Percentiles rank a stretch among this genome's conserved stretches.
Conservation (phyloP, 2,329 filamentous ascomycete genomes). For the Pseudogymnoascus sp. region DNA sequence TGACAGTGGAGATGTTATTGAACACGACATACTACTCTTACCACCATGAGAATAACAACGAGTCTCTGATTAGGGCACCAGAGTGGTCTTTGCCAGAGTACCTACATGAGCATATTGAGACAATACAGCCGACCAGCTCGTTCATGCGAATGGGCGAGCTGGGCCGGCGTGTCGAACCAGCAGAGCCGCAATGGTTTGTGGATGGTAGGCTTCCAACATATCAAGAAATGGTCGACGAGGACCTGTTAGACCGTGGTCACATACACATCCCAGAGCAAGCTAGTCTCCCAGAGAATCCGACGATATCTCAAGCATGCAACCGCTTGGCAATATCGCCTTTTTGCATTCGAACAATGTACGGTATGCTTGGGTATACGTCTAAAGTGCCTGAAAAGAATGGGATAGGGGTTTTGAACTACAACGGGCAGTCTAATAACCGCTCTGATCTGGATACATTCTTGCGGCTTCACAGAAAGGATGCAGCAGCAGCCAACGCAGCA, state of each 20-base stretch:
- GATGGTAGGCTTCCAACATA: not conserved
- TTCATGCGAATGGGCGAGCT: slow-evolving; percentile 37
- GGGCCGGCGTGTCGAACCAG: not conserved
- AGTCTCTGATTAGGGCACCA: slow-evolving; percentile 41
- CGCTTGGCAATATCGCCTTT: not conserved
- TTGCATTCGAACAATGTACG: not conserved
- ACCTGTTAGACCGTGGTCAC: not conserved
- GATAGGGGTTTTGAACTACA: not conserved
- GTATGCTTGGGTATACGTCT: not conserved
- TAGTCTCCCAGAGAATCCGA: not conserved
- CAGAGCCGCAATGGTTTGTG: not conserved
- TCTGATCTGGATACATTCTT: not conserved
- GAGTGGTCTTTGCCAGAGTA: slow-evolving; percentile 50
- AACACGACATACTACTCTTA: slow-evolving; percentile 44
- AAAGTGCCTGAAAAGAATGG: not conserved
- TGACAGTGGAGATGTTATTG: slow-evolving; percentile 43
- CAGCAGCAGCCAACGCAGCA: not conserved
- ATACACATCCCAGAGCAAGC: not conserved
- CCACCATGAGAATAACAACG: slow-evolving; percentile 42
- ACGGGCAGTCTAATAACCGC: not conserved
- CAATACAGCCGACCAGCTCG: slow-evolving; percentile 52
- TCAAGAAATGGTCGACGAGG: not conserved
- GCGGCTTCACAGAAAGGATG: not conserved
- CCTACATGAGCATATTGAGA: slow-evolving; percentile 49
- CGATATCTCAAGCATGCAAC: not conserved